These are phyloP conservation scores for Scheffersomyces stambukii DNA, from an alignment of 1,139 yeast genomes.

Conservation along the genomic window DNA sequence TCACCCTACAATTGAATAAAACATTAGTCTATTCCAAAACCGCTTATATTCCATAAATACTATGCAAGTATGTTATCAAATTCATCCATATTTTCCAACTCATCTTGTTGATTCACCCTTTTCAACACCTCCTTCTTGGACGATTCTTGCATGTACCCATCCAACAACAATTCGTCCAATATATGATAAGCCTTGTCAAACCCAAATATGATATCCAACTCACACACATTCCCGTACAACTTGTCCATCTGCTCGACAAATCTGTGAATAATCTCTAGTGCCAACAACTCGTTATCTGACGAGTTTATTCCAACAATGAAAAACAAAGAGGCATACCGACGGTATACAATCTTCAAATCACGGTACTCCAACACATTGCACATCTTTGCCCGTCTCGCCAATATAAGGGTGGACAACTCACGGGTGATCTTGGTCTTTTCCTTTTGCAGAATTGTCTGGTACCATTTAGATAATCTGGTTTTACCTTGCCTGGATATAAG, in stretches of 20 bases:
- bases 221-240: constrained; percentile 95
- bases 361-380: constrained; percentile 91
- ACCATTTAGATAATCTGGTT: constrained; percentile 92
- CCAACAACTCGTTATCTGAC: constrained; percentile 81
- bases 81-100: constrained; percentile 51
- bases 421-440: constrained; percentile 80
- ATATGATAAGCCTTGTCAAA: constrained; percentile 91
- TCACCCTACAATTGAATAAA: too few relatives aligned
- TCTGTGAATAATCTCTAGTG: constrained; percentile 84
- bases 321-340: constrained; percentile 89
- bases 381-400: constrained; percentile 88
- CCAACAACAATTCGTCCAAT: constrained; percentile 79
- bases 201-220: constrained; percentile 88
- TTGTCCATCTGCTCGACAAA: constrained; percentile 97
- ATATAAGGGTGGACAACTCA: constrained; percentile 81
- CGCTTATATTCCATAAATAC: too few relatives aligned
- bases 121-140: constrained; percentile 76
- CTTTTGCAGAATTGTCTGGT: constrained; percentile 71
- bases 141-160: constrained; percentile 83
- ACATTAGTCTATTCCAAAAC: too few relatives aligned
- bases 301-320: constrained; percentile 83
- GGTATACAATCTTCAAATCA: constrained; percentile 82
- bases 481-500: constrained; percentile 93
- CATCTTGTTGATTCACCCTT: constrained; percentile 74
- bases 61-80: constrained; percentile 39